These are phyloP conservation scores for Dictyostelium firmibasis DNA, from an alignment of 78 protist genomes.

Conservation along the genomic window DNA sequence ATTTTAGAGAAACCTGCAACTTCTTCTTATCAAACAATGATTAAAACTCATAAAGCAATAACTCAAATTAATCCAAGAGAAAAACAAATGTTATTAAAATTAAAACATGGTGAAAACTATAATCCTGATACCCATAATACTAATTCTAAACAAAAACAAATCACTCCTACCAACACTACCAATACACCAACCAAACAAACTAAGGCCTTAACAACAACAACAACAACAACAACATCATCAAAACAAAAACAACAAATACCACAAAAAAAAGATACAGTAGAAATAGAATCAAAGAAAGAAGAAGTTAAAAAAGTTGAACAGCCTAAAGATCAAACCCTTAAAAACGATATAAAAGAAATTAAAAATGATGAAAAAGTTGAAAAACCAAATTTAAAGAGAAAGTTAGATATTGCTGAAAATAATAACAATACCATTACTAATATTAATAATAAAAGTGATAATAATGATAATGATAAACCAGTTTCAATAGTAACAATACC, in stretches of 20 bases:
- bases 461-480: neutral
- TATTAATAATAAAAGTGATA: neutral
- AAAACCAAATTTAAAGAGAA: slow-evolving; percentile 11
- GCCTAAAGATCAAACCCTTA: neutral
- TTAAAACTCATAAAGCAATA: slow-evolving; percentile 34
- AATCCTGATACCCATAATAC: neutral
- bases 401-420: neutral
- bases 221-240: neutral
- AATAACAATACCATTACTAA: too few species aligned
- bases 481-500: neutral
- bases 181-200: neutral
- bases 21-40: neutral
- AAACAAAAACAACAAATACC: neutral
- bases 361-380: neutral
- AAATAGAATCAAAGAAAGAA: neutral
- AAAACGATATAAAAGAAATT: neutral
- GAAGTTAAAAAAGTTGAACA: neutral
- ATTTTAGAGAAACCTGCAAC: slow-evolving; percentile 68
- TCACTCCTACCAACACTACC: neutral
- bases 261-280: neutral
- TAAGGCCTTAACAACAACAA: neutral
- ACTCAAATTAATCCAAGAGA: slow-evolving; percentile 13
- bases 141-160: neutral
- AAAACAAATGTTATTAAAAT: slow-evolving; percentile 24
- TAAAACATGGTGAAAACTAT: slow-evolving; percentile 46